Evolutionary conservation across 2,329 filamentous ascomycete genomes (phyloP).

Genomic region (Fusarium burgessii): DNA sequence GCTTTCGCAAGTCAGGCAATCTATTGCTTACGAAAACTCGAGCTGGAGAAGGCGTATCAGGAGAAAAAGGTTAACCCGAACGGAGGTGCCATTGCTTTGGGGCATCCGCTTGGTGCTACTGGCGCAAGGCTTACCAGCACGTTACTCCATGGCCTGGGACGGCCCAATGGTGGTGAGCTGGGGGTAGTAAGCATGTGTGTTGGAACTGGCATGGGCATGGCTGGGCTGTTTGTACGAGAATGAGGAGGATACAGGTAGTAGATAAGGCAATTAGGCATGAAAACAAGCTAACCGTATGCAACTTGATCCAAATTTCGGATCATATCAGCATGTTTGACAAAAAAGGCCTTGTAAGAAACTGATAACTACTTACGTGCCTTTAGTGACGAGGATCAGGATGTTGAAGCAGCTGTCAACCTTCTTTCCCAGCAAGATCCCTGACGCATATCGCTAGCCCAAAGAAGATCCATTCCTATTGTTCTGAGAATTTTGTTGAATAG

Average conservation of each 20-base stretch:
- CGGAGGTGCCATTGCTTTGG: conserved; percentile 90
- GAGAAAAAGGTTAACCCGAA: conserved; percentile 86
- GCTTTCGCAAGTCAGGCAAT: conserved; percentile 75
- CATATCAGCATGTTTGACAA: too few relatives aligned
- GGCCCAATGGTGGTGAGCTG: conserved; percentile 72
- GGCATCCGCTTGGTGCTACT: conserved; percentile 90
- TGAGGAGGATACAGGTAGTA: not conserved
- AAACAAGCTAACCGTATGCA: not conserved
- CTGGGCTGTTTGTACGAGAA: conserved; percentile 43
- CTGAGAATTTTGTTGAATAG: too few relatives aligned
- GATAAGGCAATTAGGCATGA: accelerated
- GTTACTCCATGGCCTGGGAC: conserved; percentile 74
- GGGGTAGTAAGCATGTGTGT: conserved; percentile 94
- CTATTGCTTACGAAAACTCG: conserved; percentile 78
- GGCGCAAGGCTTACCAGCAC: conserved; percentile 84
- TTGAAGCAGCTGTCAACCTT: too few relatives aligned
- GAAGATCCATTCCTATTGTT: too few relatives aligned
- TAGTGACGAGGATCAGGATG: too few relatives aligned
- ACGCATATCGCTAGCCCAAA: too few relatives aligned
- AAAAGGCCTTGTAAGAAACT: too few relatives aligned
- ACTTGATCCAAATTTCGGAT: too few relatives aligned
- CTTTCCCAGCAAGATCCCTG: too few relatives aligned
- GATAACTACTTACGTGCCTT: too few relatives aligned
- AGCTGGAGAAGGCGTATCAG: conserved; percentile 71
- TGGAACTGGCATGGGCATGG: conserved; percentile 63